phyloP scores from a whole-genome alignment of 345 rosid genomes.

The Melaleuca quinquenervia region DNA sequence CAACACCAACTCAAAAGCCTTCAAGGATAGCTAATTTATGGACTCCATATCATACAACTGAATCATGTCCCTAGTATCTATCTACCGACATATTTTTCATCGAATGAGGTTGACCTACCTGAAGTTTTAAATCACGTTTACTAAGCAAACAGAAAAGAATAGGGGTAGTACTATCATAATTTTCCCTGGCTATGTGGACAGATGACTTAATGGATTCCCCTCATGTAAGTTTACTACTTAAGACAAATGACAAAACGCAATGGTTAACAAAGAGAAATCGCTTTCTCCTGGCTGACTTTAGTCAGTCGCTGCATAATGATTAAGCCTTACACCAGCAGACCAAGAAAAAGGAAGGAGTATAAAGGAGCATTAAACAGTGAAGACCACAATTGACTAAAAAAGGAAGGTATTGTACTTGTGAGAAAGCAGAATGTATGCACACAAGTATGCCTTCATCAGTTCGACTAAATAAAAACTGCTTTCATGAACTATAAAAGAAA shows the following conservation, averaged over 20 bases:
- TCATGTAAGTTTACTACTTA: not conserved
- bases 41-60: not conserved
- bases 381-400: not conserved
- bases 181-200: not conserved
- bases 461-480: not conserved
- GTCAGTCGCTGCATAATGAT: not conserved
- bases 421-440: not conserved
- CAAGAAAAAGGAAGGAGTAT: not conserved
- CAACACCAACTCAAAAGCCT: not conserved
- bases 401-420: not conserved
- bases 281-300: not conserved
- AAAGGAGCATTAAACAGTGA: not conserved
- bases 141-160: not conserved
- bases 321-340: not conserved
- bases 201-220: not conserved
- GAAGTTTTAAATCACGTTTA: not conserved
- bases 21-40: not conserved
- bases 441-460: not conserved
- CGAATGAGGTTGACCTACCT: not conserved
- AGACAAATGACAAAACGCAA: not conserved
- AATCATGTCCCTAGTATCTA: not conserved
- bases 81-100: not conserved
- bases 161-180: not conserved
- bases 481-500: not conserved
- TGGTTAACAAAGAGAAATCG: not conserved